phyloP scores from a whole-genome alignment of 805 yeast genomes.

The Yarrowia divulgata region DNA sequence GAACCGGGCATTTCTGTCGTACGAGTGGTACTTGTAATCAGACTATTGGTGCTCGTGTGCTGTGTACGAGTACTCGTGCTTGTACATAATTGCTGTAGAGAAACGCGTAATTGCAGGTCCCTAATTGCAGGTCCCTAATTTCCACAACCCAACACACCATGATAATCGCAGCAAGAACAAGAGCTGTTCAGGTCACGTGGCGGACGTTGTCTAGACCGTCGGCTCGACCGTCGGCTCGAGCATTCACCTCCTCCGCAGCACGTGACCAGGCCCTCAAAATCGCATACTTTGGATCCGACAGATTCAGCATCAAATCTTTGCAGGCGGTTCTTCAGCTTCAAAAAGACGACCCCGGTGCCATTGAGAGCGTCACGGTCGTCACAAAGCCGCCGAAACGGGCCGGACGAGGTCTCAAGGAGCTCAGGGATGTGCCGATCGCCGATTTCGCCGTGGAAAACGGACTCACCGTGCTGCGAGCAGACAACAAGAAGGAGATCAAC shows the following conservation, averaged over 20 bases:
- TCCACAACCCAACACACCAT: not conserved
- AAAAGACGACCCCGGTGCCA: conserved; percentile 42
- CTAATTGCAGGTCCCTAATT: too few species aligned
- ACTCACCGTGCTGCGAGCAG: conserved; percentile 43
- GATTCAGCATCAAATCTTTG: conserved; percentile 67
- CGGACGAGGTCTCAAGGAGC: conserved; percentile 61
- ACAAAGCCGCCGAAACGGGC: conserved; percentile 68
- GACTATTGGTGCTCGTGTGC: too few species aligned
- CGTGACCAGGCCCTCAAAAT: conserved; percentile 48
- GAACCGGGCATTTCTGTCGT: too few species aligned
- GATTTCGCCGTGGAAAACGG: conserved; percentile 41
- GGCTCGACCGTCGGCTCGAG: too few species aligned
- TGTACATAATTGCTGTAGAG: conserved; percentile 1
- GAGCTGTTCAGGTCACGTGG: not conserved
- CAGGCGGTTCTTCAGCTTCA: conserved; percentile 50
- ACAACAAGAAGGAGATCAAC: conserved; percentile 42
- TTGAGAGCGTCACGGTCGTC: conserved; percentile 62
- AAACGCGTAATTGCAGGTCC: not conserved
- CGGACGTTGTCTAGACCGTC: not conserved
- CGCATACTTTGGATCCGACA: conserved; percentile 82
- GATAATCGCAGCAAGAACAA: not conserved
- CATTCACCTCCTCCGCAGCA: not conserved
- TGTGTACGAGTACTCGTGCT: too few species aligned
- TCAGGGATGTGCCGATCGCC: conserved; percentile 59
- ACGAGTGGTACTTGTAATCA: conserved; percentile 2